Percentiles rank a stretch among this genome's conserved stretches.
These are phyloP conservation scores for Breviolum minutum DNA, from an alignment of 73 alveolate species.

Conservation along the genomic window DNA sequence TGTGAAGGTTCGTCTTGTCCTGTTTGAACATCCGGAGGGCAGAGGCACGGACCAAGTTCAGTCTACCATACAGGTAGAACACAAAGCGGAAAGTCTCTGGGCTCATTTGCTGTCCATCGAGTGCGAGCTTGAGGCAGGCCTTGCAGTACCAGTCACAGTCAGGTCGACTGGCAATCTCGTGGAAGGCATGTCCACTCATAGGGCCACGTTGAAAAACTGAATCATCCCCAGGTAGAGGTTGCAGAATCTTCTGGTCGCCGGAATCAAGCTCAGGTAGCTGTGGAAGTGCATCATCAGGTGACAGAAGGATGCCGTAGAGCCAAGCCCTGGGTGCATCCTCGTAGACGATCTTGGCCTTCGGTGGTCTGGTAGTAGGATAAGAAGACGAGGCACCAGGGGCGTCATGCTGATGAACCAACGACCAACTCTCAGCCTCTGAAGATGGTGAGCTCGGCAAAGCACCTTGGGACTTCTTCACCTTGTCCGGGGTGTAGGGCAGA, in stretches of 20 bases:
- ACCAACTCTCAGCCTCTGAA: not conserved
- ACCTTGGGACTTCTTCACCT: not conserved
- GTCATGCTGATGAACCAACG: not conserved
- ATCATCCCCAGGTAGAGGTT: not conserved
- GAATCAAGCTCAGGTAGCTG: not conserved
- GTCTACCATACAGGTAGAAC: slow-evolving; percentile 8
- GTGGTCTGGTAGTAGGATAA: not conserved
- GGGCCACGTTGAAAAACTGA: not conserved
- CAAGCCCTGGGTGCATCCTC: not conserved
- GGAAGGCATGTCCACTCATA: not conserved
- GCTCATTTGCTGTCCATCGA: not conserved
- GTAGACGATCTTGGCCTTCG: not conserved
- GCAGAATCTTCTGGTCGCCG: not conserved
- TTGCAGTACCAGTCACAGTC: not conserved
- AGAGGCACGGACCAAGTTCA: not conserved
- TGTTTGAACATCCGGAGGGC: not conserved
- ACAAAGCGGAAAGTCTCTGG: slow-evolving; percentile 10
- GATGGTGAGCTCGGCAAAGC: not conserved
- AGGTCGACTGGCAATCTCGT: not conserved
- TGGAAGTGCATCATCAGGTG: not conserved
- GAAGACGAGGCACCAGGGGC: not conserved
- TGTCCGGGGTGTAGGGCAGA: too few relatives aligned
- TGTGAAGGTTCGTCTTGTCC: not conserved
- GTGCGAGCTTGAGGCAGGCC: not conserved
- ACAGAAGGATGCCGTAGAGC: not conserved